phyloP scores from a whole-genome alignment of 2,329 filamentous ascomycete genomes.

The Calonectria naviculata region DNA sequence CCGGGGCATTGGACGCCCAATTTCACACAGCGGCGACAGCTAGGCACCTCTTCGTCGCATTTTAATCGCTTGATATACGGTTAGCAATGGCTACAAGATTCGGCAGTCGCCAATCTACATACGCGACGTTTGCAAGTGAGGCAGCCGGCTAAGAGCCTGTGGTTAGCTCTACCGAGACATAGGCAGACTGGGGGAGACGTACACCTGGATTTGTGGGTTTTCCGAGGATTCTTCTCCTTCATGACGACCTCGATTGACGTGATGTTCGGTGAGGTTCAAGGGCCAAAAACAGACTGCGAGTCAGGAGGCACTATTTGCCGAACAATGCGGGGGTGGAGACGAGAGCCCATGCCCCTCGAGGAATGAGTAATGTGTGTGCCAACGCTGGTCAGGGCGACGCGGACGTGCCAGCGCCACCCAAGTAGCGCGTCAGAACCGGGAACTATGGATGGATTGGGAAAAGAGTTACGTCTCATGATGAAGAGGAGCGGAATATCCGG shows the following conservation, averaged over 20 bases:
- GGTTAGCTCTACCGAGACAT: no score
- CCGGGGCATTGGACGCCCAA: conserved; percentile 25
- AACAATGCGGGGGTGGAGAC: conserved; percentile 14
- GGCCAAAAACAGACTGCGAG: neutral
- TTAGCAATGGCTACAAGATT: neutral
- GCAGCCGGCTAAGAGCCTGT: conserved; percentile 14
- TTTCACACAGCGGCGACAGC: conserved; percentile 27
- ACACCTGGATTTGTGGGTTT: conserved; percentile 23
- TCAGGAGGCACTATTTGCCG: neutral
- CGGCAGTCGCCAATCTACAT: neutral
- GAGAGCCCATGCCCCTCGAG: neutral
- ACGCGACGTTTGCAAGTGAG: conserved; percentile 25
- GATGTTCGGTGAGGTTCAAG: neutral
- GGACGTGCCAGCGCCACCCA: neutral
- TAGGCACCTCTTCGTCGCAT: conserved; percentile 30
- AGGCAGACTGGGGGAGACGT: neutral
- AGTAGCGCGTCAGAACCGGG: neutral
- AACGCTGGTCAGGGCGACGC: neutral
- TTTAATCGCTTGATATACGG: conserved; percentile 19
- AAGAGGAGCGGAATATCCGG: neutral
- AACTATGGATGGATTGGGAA: conserved; percentile 6
- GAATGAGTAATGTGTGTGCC: neutral
- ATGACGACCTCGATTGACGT: neutral
- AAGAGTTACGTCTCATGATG: neutral
- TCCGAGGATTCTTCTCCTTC: neutral